Percentiles rank a stretch among this genome's conserved stretches.
Conservation (phyloP, 176 grass and related monocot species). For the Poa annua region DNA sequence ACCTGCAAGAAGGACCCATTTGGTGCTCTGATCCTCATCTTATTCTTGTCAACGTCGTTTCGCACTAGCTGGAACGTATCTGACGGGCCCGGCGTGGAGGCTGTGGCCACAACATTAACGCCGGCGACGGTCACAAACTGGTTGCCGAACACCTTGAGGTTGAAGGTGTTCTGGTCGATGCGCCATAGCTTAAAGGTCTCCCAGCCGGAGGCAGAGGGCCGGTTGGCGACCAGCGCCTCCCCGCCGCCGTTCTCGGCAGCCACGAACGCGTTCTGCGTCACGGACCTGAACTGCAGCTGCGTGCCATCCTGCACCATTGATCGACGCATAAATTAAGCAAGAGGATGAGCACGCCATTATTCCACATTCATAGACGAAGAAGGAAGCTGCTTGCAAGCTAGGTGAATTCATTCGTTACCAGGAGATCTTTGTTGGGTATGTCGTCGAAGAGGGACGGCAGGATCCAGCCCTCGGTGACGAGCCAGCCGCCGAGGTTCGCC, state of each 20-base stretch:
- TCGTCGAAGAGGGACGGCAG: slow-evolving; percentile 58
- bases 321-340: neutral
- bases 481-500: slow-evolving; percentile 71
- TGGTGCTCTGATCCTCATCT: slow-evolving; percentile 56
- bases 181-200: slow-evolving; percentile 82
- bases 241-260: slow-evolving; percentile 58
- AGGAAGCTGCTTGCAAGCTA: neutral
- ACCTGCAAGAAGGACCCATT: slow-evolving; percentile 71
- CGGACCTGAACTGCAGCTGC: slow-evolving; percentile 67
- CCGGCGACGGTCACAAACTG: slow-evolving; percentile 57
- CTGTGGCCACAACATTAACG: slow-evolving; percentile 28
- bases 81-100: slow-evolving; percentile 28
- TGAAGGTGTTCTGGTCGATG: slow-evolving; percentile 58
- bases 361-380: no score
- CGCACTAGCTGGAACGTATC: slow-evolving; percentile 64
- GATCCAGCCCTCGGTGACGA: slow-evolving; percentile 77
- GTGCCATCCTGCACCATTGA: slow-evolving; percentile 56
- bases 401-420: slow-evolving; percentile 29
- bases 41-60: slow-evolving; percentile 34
- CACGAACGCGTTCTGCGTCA: slow-evolving; percentile 48
- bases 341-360: no score
- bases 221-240: slow-evolving; percentile 47
- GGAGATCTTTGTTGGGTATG: slow-evolving; percentile 72
- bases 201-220: slow-evolving; percentile 47
- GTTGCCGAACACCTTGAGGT: slow-evolving; percentile 42